A percentile compares a stretch with the other conserved stretches of the same genome.
Conservation (phyloP, 345 rosid species). For the Murraya paniculata region DNA sequence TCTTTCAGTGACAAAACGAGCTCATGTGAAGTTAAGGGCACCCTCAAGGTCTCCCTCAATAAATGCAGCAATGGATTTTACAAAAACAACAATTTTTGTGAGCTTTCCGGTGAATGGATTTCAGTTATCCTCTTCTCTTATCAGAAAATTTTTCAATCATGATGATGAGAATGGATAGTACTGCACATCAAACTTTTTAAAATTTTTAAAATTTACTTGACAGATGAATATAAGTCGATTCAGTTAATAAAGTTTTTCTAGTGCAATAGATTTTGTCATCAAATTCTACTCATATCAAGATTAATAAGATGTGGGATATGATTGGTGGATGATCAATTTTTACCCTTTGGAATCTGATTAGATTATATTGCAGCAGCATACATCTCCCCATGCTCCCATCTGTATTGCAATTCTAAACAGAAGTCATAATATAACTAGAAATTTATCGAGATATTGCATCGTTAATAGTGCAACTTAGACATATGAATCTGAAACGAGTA, state of each 20-base stretch:
- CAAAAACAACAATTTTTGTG: neutral
- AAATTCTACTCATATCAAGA: neutral
- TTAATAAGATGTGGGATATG: neutral
- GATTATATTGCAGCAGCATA: neutral
- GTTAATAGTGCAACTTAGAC: too few relatives aligned
- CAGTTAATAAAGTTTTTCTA: too few relatives aligned
- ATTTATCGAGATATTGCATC: too few relatives aligned
- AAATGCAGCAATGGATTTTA: neutral
- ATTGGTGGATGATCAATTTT: neutral
- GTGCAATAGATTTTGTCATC: neutral
- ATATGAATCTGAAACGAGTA: too few relatives aligned
- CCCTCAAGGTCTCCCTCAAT: neutral
- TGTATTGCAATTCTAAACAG: neutral
- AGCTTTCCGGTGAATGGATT: neutral
- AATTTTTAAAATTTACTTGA: too few relatives aligned
- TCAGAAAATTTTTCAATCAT: neutral
- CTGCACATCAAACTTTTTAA: neutral
- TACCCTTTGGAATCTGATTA: neutral
- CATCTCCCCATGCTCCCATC: neutral
- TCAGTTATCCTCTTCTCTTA: neutral
- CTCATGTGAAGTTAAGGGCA: neutral
- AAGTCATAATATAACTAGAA: too few relatives aligned
- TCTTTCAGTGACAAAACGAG: neutral
- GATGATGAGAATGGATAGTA: neutral
- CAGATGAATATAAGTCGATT: too few relatives aligned